Evolutionary conservation across 2,329 filamentous ascomycete species (phyloP).

Genomic region (Orbilia blumenaviensis): DNA sequence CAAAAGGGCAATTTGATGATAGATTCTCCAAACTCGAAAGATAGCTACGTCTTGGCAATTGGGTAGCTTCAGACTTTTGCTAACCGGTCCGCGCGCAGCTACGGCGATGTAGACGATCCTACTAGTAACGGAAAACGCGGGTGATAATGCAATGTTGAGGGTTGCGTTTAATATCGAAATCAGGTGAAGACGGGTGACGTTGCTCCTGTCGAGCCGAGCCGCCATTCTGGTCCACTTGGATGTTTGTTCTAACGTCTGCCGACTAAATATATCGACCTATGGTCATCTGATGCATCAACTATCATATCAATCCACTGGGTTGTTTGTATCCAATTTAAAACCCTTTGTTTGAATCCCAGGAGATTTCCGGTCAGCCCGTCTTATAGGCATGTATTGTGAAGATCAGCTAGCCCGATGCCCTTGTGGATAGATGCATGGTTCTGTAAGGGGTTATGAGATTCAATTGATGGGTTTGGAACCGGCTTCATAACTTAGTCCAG

Average conservation of each 20-base stretch:
- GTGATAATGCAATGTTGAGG: conserved; percentile 10
- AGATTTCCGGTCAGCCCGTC: not conserved
- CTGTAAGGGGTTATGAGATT: not conserved
- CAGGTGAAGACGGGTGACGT: conserved; percentile 45
- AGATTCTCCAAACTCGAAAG: conserved; percentile 20
- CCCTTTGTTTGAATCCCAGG: not conserved
- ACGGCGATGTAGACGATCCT: not conserved
- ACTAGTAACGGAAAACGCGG: conserved; percentile 41
- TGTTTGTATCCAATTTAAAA: not conserved
- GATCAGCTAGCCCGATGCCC: not conserved
- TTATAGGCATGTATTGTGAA: not conserved
- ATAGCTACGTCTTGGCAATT: conserved; percentile 22
- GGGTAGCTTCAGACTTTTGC: not conserved
- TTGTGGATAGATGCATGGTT: conserved; percentile 2
- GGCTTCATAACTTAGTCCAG: not conserved
- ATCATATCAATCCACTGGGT: not conserved
- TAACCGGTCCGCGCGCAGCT: not conserved
- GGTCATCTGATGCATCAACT: conserved; percentile 39
- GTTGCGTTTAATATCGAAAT: conserved; percentile 18
- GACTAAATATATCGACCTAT: conserved; percentile 13
- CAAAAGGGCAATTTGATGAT: conserved; percentile 32
- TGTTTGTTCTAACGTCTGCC: conserved; percentile 38
- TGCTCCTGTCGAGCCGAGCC: conserved; percentile 46
- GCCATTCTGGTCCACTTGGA: conserved; percentile 36
- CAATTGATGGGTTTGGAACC: not conserved